These are phyloP conservation scores for Lasiodiplodia citricola DNA, from an alignment of 2,329 filamentous ascomycete species.

Conservation along the genomic window DNA sequence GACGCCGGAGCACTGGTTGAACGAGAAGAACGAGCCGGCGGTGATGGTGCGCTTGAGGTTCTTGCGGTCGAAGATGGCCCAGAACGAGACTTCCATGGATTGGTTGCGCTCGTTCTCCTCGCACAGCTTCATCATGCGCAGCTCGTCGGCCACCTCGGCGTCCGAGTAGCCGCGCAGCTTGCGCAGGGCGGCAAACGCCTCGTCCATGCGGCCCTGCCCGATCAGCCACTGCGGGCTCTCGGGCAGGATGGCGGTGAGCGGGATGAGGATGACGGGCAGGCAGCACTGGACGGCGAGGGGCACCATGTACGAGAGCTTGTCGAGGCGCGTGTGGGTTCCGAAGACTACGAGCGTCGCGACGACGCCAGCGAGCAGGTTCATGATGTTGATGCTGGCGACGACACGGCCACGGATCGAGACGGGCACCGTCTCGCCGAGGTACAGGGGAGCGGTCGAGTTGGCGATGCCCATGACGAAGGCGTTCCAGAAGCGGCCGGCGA, in stretches of 20 bases:
- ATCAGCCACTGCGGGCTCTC: constrained; percentile 67
- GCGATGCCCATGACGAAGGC: constrained; percentile 21
- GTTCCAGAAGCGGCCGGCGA: constrained; percentile 17
- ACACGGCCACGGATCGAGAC: constrained; percentile 63
- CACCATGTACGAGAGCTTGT: constrained; percentile 62
- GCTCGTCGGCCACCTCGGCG: constrained; percentile 39
- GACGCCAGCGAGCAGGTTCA: constrained; percentile 14
- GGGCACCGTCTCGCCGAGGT: constrained; percentile 63
- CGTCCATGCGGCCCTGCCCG: constrained; percentile 53
- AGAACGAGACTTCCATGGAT: constrained; percentile 37
- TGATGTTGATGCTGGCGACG: constrained; percentile 39
- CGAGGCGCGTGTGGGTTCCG: constrained; percentile 63
- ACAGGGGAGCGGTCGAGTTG: constrained; percentile 56
- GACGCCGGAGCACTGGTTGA: constrained; percentile 25
- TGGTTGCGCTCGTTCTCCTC: constrained; percentile 36
- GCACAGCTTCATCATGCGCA: constrained; percentile 39
- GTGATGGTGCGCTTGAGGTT: constrained; percentile 50
- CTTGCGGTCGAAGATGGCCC: constrained; percentile 43
- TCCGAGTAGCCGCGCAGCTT: constrained; percentile 42
- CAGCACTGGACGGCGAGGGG: constrained; percentile 45
- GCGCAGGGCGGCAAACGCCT: constrained; percentile 33
- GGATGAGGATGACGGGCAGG: constrained; percentile 39
- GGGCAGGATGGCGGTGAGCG: constrained; percentile 50
- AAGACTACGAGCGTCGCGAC: constrained; percentile 73
- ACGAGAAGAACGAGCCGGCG: constrained; percentile 28